Base-by-base conservation (phyloP, 179 eudicot genomes). In the Vitellaria paradoxa region DNA sequence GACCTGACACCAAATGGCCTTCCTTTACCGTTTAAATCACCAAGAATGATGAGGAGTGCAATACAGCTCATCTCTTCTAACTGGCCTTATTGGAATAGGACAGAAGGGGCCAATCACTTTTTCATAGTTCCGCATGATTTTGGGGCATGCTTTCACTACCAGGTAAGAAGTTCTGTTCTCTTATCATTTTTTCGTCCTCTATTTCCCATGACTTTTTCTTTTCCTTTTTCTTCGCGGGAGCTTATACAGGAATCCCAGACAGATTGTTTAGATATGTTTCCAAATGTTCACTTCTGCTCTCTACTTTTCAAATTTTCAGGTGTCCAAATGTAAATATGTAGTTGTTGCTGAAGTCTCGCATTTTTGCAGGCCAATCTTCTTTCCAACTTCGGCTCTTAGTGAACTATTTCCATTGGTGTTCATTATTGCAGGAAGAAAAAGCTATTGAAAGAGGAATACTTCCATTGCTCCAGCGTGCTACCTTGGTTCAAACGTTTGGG, bases 41-140 rank as follows among this genome's bases (percentile, higher is more conserved):
- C 98, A 14, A 89, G 97, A 42, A 94, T 92, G 97, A 94, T 92
- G 98, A 92, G 98, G 76, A 94, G 98, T 83, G 98, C 98, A 40
- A 91, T 94, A 80, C 98, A 94, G 81, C 97, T 94, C 72, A 94
- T 94, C 42, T 88, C 98, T 65, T 90, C 97, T n/a, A 92, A 91
- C 77, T 94, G 98, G 98, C 98, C 98, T 83, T 94, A 94, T 57
- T 94, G 98, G 98, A 94, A 94, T 81, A 85, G 92, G 74, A 92
- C 98, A 0, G 96, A 94, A 83, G 98, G 98, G 77, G 98, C 96
- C 14, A 97, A 94, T 82, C 98, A 94, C 84, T 94, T 94, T 75
- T 94, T 94, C 79, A 92, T 94, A 21, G 84, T 81, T 11, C 98
- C 98, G 7, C 98, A 94, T 85, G 98, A 94, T 81, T 94, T 94